Evolutionary conservation across 1,284 basidiomycete species (phyloP).

Genomic region (Apiotrichum domesticum): DNA sequence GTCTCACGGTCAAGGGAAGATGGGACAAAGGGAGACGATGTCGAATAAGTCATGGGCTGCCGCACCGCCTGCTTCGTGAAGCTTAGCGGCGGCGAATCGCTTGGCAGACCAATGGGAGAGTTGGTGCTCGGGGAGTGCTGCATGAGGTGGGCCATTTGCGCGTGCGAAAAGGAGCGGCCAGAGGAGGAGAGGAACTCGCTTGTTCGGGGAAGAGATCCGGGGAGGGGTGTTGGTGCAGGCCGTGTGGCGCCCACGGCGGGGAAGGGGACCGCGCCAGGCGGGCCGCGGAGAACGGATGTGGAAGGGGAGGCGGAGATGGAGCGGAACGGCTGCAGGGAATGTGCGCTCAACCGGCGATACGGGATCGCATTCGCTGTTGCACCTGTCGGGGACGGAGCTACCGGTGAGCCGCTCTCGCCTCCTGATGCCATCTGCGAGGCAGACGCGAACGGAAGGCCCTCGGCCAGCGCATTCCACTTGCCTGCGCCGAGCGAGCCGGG

Average conservation of each 20-base stretch:
- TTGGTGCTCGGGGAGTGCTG: slow-evolving; percentile 16
- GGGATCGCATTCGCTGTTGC: slow-evolving; percentile 23
- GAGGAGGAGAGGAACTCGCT: slow-evolving; percentile 45
- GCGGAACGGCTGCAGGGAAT: slow-evolving; percentile 39
- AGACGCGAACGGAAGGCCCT: slow-evolving; percentile 35
- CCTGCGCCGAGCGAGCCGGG: slow-evolving; percentile 20
- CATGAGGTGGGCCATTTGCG: slow-evolving; percentile 38
- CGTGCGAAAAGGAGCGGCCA: slow-evolving; percentile 44
- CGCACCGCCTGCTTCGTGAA: slow-evolving; percentile 38
- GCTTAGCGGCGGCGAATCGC: slow-evolving; percentile 24
- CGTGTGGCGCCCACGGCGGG: slow-evolving; percentile 11
- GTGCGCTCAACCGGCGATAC: slow-evolving; percentile 38
- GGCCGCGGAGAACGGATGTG: slow-evolving; percentile 29
- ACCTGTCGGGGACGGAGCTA: slow-evolving; percentile 8
- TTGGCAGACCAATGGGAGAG: slow-evolving; percentile 25
- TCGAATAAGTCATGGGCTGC: slow-evolving; percentile 25
- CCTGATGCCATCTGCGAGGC: neutral
- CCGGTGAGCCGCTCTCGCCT: neutral
- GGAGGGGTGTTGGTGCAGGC: slow-evolving; percentile 28
- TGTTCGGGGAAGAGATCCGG: slow-evolving; percentile 21
- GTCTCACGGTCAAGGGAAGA: slow-evolving; percentile 32
- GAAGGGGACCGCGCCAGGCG: slow-evolving; percentile 19
- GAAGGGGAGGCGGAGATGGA: slow-evolving; percentile 36
- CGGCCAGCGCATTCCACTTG: slow-evolving; percentile 34
- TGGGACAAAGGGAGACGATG: slow-evolving; percentile 34